Evolutionary conservation across 2,329 filamentous ascomycete species (phyloP).

Genomic region (Exophiala phaeomuriformis): DNA sequence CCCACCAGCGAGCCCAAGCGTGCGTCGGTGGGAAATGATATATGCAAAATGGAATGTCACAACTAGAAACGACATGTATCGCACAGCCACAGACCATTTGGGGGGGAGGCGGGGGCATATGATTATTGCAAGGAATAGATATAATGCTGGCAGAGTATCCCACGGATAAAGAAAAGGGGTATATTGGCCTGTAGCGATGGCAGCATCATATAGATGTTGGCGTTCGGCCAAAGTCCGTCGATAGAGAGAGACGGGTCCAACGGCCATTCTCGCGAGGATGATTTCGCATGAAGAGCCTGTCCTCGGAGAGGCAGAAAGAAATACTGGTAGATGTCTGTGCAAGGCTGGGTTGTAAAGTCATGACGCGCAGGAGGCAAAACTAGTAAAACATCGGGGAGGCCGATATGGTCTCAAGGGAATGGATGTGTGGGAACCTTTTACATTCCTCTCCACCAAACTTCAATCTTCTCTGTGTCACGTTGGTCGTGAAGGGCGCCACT

Average conservation of each 20-base stretch:
- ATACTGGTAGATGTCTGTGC: background rate
- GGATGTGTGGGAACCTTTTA: no score
- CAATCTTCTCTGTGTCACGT: no score
- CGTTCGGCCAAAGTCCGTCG: conserved; percentile 36
- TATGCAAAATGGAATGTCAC: conserved; percentile 12
- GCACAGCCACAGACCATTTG: background rate
- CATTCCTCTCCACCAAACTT: no score
- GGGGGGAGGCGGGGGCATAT: conserved; percentile 17
- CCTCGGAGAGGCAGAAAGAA: background rate
- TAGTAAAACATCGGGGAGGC: background rate
- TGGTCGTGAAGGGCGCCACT: no score
- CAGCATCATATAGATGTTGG: conserved; percentile 18
- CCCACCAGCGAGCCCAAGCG: conserved; percentile 45
- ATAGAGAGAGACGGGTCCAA: conserved; percentile 21
- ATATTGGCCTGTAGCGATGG: conserved; percentile 16
- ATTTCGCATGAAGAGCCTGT: background rate
- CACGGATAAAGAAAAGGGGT: conserved; percentile 26
- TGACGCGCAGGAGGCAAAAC: conserved; percentile 1
- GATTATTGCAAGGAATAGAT: conserved; percentile 20
- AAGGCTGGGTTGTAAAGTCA: conserved; percentile 4
- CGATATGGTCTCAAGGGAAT: no score
- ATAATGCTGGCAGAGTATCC: conserved; percentile 23
- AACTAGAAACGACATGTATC: conserved; percentile 13
- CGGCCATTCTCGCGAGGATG: conserved; percentile 33
- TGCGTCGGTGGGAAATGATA: conserved; percentile 31